These are phyloP conservation scores for Alternaria arborescens DNA, from an alignment of 2,329 filamentous ascomycete genomes.

Conservation along the genomic window DNA sequence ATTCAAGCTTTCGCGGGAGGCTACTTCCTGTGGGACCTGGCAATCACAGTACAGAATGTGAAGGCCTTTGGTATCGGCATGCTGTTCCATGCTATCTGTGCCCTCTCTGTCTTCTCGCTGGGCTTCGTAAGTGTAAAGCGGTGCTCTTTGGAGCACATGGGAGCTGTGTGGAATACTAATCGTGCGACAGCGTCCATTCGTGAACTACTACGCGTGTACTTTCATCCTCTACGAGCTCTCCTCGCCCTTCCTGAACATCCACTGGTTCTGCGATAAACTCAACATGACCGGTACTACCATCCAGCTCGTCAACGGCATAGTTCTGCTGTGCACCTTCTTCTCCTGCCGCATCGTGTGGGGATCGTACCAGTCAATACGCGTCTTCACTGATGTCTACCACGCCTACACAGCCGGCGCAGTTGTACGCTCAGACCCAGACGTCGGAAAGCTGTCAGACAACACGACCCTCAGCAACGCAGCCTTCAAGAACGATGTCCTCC, in stretches of 20 bases:
- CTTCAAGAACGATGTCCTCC: slow-evolving; percentile 57
- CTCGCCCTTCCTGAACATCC: slow-evolving; percentile 84
- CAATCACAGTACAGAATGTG: slow-evolving; percentile 72
- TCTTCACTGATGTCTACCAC: slow-evolving; percentile 72
- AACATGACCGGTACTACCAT: slow-evolving; percentile 76
- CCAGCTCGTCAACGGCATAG: slow-evolving; percentile 80
- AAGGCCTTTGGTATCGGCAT: slow-evolving; percentile 79
- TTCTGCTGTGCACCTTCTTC: slow-evolving; percentile 78
- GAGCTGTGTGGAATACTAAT: neutral
- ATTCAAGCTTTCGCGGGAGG: slow-evolving; percentile 79
- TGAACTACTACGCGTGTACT: slow-evolving; percentile 81
- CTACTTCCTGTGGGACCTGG: slow-evolving; percentile 85
- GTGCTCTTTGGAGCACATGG: neutral
- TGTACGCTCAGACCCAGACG: slow-evolving; percentile 38
- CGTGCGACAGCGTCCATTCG: slow-evolving; percentile 72
- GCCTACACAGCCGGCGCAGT: slow-evolving; percentile 43
- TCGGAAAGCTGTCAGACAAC: slow-evolving; percentile 38
- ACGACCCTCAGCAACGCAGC: slow-evolving; percentile 25
- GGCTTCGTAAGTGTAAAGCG: slow-evolving; percentile 72
- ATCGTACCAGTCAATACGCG: slow-evolving; percentile 71
- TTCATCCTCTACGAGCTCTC: slow-evolving; percentile 92
- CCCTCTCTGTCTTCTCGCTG: slow-evolving; percentile 76
- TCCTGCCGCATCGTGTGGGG: slow-evolving; percentile 80
- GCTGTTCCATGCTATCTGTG: slow-evolving; percentile 78
- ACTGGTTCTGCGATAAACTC: slow-evolving; percentile 93